Conservation (phyloP, 345 rosid species). For the Erucastrum elatum region DNA sequence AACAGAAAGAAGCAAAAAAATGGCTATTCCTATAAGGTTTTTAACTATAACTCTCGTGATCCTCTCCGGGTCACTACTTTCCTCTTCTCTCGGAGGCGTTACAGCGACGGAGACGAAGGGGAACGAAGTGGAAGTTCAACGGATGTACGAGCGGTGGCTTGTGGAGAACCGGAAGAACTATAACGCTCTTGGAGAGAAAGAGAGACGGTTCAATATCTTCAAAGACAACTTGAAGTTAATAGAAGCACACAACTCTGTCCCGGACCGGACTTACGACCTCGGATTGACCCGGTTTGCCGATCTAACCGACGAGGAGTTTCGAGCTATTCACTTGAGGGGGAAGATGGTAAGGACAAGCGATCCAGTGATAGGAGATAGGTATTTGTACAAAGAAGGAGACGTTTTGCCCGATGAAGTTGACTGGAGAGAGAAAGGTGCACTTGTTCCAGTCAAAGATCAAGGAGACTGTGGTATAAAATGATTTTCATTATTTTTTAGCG, state of each 20-base stretch:
- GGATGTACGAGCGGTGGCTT: constrained; percentile 58
- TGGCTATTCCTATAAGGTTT: neutral
- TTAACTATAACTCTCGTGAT: neutral
- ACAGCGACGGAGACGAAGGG: neutral
- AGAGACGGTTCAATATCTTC: constrained; percentile 54
- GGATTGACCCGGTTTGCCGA: constrained; percentile 68
- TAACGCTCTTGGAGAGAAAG: constrained; percentile 59
- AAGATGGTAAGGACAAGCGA: neutral
- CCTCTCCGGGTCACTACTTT: constrained; percentile 7
- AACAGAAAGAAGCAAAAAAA: neutral
- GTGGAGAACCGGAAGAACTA: constrained; percentile 48
- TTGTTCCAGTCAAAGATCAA: constrained; percentile 47
- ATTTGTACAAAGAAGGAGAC: constrained; percentile 35
- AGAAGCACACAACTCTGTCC: constrained; percentile 49
- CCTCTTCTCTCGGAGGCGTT: neutral
- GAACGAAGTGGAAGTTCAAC: neutral
- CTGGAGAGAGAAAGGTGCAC: constrained; percentile 53
- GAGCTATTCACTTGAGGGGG: constrained; percentile 41
- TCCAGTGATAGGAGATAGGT: constrained; percentile 32
- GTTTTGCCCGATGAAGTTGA: constrained; percentile 45
- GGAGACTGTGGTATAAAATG: constrained; percentile 49
- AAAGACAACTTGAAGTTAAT: constrained; percentile 55
- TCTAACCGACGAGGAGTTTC: constrained; percentile 59
- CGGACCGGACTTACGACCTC: constrained; percentile 39
- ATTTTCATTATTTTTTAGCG: neutral